phyloP scores from a whole-genome alignment of 129 eudicot genomes.

The Solidago caesia region DNA sequence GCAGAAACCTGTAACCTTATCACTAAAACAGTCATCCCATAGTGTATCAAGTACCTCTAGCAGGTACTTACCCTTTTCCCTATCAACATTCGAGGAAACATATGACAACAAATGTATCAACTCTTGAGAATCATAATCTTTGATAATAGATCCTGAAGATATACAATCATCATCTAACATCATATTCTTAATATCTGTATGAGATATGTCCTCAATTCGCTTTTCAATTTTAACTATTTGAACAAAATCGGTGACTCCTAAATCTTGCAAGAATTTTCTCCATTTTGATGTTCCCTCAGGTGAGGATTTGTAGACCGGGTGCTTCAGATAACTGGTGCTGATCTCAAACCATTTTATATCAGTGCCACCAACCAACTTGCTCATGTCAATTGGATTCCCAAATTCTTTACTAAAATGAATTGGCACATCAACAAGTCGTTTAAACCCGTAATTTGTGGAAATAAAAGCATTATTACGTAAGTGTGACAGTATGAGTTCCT shows the following conservation, averaged over 20 bases:
- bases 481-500: slow-evolving; percentile 47
- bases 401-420: slow-evolving; percentile 60
- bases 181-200: slow-evolving; percentile 30
- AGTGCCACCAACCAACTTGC: slow-evolving; percentile 41
- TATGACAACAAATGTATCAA: slow-evolving; percentile 40
- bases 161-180: slow-evolving; percentile 37
- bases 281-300: slow-evolving; percentile 43
- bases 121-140: slow-evolving; percentile 69
- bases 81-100: slow-evolving; percentile 41
- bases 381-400: slow-evolving; percentile 51
- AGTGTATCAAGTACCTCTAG: slow-evolving; percentile 64
- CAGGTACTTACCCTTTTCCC: slow-evolving; percentile 50
- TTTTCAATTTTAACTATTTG: slow-evolving; percentile 46
- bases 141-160: slow-evolving; percentile 34
- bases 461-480: slow-evolving; percentile 49
- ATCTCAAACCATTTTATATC: slow-evolving; percentile 64
- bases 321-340: slow-evolving; percentile 45
- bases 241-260: slow-evolving; percentile 73
- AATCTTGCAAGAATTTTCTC: slow-evolving; percentile 61
- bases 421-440: slow-evolving; percentile 45
- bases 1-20: slow-evolving; percentile 50
- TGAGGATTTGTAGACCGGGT: slow-evolving; percentile 38
- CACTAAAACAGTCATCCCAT: slow-evolving; percentile 66
- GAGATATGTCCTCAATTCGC: slow-evolving; percentile 38
- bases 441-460: slow-evolving; percentile 68